These are phyloP conservation scores for Gossypium gossypioides DNA, from an alignment of 441 rosid species.

Conservation along the genomic window DNA sequence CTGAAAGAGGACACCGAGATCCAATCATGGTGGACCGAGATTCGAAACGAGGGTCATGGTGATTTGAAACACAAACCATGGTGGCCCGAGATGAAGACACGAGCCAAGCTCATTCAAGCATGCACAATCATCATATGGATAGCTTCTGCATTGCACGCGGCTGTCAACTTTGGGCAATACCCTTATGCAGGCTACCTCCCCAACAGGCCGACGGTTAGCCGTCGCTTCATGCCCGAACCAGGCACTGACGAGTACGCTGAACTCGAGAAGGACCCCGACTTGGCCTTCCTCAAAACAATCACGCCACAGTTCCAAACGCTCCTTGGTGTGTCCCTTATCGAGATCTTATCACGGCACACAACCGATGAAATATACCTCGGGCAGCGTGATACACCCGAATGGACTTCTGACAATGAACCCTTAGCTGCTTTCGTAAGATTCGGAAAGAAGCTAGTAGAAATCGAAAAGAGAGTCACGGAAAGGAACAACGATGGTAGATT, in stretches of 20 bases:
- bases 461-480: constrained; percentile 40
- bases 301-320: constrained; percentile 70
- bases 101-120: constrained; percentile 41
- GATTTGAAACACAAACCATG: constrained; percentile 55
- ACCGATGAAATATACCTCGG: constrained; percentile 76
- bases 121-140: constrained; percentile 77
- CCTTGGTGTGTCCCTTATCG: constrained; percentile 67
- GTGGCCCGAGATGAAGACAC: constrained; percentile 67
- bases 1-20: constrained; percentile 56
- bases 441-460: constrained; percentile 33
- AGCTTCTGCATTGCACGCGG: constrained; percentile 89
- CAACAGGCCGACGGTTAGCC: constrained; percentile 73
- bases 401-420: constrained; percentile 63
- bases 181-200: constrained; percentile 87
- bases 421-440: constrained; percentile 51
- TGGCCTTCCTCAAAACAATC: constrained; percentile 61
- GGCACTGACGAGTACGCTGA: constrained; percentile 60
- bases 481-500: constrained; percentile 46
- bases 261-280: constrained; percentile 38
- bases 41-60: constrained; percentile 60
- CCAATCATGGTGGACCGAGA: constrained; percentile 80
- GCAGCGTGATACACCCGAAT: constrained; percentile 51
- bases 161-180: constrained; percentile 85
- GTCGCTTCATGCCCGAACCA: constrained; percentile 79
- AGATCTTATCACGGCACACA: constrained; percentile 62